Evolutionary conservation across 495 filamentous ascomycete genomes (phyloP).

Genomic region (Aspergillus olivimuriae): DNA sequence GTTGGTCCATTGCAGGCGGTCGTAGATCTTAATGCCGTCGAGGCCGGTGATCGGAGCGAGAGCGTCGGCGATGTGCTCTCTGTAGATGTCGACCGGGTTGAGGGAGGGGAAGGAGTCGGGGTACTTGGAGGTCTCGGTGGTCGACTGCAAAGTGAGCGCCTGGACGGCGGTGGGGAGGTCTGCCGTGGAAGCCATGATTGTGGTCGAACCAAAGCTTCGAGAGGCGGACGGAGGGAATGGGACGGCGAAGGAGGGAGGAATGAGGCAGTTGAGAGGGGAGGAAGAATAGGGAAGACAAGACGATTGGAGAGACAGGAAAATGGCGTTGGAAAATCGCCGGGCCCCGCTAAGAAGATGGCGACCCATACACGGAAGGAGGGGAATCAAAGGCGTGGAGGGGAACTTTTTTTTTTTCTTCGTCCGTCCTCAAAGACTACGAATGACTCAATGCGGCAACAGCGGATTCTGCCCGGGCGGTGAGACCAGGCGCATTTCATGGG

Average conservation of each 20-base stretch:
- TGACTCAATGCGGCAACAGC: constrained; percentile 25
- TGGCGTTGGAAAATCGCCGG: constrained; percentile 31
- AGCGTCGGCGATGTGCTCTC: constrained; percentile 70
- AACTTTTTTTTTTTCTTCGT: constrained; percentile 24
- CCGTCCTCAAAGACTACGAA: no score
- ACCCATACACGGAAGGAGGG: constrained; percentile 37
- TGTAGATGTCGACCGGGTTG: constrained; percentile 87
- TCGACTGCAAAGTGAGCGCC: constrained; percentile 36
- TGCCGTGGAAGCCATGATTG: constrained; percentile 30
- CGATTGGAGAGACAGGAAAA: constrained; percentile 15
- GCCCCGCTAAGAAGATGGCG: constrained; percentile 39
- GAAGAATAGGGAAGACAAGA: constrained; percentile 10
- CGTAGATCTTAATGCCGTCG: constrained; percentile 68
- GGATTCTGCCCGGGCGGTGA: constrained; percentile 27
- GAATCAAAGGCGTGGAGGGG: constrained; percentile 14
- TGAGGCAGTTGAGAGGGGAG: constrained; percentile 8
- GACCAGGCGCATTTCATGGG: neutral
- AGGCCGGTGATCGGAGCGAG: constrained; percentile 68
- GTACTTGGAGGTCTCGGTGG: constrained; percentile 33
- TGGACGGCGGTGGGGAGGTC: constrained; percentile 31
- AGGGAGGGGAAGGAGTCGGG: constrained; percentile 52
- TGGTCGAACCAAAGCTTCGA: constrained; percentile 4
- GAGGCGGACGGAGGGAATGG: constrained; percentile 6
- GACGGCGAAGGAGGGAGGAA: constrained; percentile 9
- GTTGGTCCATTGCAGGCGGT: constrained; percentile 72